Evolutionary conservation across 1,284 basidiomycete species (phyloP), one percentile per base, ranked within the genome.

Genomic region (Pseudozyma tsukubaensis): DNA sequence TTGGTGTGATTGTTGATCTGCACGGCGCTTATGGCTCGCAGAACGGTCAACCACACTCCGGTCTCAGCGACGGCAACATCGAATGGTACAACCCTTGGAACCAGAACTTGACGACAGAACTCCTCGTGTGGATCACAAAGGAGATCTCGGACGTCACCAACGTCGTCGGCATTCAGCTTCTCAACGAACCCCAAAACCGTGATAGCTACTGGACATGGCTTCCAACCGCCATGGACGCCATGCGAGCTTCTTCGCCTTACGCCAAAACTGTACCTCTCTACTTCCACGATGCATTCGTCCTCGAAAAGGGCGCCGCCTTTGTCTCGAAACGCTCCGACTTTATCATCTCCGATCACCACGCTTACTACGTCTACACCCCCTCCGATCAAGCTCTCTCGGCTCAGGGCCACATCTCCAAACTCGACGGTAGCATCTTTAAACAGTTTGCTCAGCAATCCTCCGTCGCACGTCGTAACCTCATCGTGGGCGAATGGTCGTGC

Each of bases 1-100:
- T 93, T 35, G 91, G 91, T 44, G 91, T 93, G 32, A 86, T 92
- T n/a, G 86, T 92, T 51, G 91, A 93, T 79, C 83, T 92, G 35
- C 92, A 92, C 80, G 91, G 90, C 36, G 90, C 90, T 13, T 87
- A 89, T 48, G 91, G 91, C 14, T 90, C 90, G 76, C 91, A 83
- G 53, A 85, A 84, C 50, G 86, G 90, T 12, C 89, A 92, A 78
- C 86, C 88, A 35, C 91, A 93, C 82, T 92, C 91, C 44, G 92
- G 92, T 0, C 86, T 91, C 42, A 91, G 90, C 4, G 89, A 91
- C 80, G 88, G 89, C 11, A 83, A 87, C 57, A 86, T 87, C 37
- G 86, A 87, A 50, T 92, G 92, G 83, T 85, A 72, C 66, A 81
- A 86, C 12, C 78, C 77, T 14, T 59, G 58, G 50, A 88, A 91